Conservation (phyloP, 306 rosid genomes). For the Castanea crenata region DNA sequence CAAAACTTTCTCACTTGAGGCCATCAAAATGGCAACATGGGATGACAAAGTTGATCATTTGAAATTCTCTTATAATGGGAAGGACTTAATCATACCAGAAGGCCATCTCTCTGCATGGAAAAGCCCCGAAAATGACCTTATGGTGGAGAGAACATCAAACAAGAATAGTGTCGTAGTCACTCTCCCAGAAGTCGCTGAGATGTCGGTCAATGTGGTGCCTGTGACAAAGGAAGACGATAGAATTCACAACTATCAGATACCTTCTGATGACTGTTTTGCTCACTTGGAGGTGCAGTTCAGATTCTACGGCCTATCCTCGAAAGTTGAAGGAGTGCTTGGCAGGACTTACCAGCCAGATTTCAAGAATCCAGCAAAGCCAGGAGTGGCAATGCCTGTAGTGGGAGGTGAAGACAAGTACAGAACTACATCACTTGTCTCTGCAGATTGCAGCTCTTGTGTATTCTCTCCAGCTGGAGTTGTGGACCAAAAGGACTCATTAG, state of each 20-base stretch:
- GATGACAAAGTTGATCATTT: slow-evolving; percentile 47
- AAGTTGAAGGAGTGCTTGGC: slow-evolving; percentile 85
- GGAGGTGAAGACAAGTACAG: slow-evolving; percentile 78
- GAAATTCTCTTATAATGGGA: slow-evolving; percentile 47
- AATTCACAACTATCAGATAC: slow-evolving; percentile 71
- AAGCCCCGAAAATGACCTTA: slow-evolving; percentile 28
- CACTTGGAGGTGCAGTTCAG: slow-evolving; percentile 87
- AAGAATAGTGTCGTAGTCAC: slow-evolving; percentile 53
- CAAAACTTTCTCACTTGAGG: slow-evolving; percentile 54
- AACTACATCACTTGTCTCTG: slow-evolving; percentile 67
- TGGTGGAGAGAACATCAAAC: slow-evolving; percentile 62
- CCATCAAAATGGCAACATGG: slow-evolving; percentile 54
- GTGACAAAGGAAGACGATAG: slow-evolving; percentile 75
- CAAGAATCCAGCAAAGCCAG: slow-evolving; percentile 62
- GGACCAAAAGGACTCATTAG: slow-evolving; percentile 9
- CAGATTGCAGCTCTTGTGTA: slow-evolving; percentile 53
- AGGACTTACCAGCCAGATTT: slow-evolving; percentile 85
- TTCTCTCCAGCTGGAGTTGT: slow-evolving; percentile 35
- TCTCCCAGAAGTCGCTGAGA: slow-evolving; percentile 54
- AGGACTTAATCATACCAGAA: slow-evolving; percentile 49
- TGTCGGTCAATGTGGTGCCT: slow-evolving; percentile 67
- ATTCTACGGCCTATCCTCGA: slow-evolving; percentile 55
- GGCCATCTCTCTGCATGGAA: slow-evolving; percentile 53
- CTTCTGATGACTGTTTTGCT: slow-evolving; percentile 64
- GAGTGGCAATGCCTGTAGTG: slow-evolving; percentile 79